Evolutionary conservation across 2,329 filamentous ascomycete genomes (phyloP), one percentile per base, ranked within the genome.

Genomic region (Purpureocillium takamizusanense): DNA sequence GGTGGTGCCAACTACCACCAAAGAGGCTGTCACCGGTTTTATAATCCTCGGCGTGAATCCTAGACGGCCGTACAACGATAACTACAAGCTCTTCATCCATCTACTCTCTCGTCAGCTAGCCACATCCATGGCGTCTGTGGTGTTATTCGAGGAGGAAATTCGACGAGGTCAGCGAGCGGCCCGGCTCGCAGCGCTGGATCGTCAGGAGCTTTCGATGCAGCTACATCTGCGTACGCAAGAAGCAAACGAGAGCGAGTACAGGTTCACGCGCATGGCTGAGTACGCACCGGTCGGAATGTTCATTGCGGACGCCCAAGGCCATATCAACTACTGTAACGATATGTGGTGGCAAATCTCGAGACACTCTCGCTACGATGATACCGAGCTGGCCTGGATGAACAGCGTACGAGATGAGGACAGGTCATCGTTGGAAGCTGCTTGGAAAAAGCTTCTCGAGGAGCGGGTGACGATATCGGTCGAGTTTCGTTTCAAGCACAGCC

Each of bases 221-320:
- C 69, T 92, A 12, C 78, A 79, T 32, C 68, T 82, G 14, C 65
- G 74, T 25, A 79, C 76, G 1, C 70, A 75, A 47, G 74, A 81
- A 50, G 74, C 75, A 1, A 67, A 72, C 31, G 76, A 81, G 50
- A 78, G 78, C 53, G 86, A 92, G 55, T 81, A 83, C 25, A 81
- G 82, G 41, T 92, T 92, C 54, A 86, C 83, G 1, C 72, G 84
- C 33, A 88, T 92, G 83, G 84, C 86, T 3, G 85, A 89, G 52
- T 86, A 87, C 46, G 83, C 84, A 0, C 86, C 86, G 0, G 85
- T 89, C 1, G 86, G 86, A 21, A 82, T 94, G 63, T 90, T 90
- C 55, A 89, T 92, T 47, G 83, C 84, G n/a, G 75, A 87, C 51
- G 70, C 75, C 1, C 59, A 68, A 31, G 86, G 86, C 4, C 66